Conservation (phyloP, 176 grass and related monocot genomes). For the Dendrocalamus sinicus region DNA sequence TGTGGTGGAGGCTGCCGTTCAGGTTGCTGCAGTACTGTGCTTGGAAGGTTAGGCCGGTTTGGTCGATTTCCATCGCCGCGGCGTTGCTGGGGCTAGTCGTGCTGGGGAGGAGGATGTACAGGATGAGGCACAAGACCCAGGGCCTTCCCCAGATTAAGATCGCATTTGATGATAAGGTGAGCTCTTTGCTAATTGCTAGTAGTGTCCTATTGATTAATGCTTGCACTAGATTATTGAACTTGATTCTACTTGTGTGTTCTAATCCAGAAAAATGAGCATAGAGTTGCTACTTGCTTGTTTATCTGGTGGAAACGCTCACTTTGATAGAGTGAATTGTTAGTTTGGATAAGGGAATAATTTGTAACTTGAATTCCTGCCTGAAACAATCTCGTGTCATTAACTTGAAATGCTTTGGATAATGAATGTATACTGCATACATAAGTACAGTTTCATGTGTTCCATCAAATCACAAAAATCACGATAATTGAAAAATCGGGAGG, state of each 20-base stretch:
- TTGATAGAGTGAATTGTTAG: neutral
- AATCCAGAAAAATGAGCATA: neutral
- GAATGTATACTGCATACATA: neutral
- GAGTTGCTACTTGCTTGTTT: neutral
- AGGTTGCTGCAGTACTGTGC: conserved; percentile 56
- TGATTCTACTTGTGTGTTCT: neutral
- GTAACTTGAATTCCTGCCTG: neutral
- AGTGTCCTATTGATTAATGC: neutral
- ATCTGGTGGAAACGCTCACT: neutral
- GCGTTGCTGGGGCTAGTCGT: conserved; percentile 56
- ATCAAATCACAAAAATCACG: neutral
- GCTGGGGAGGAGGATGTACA: conserved; percentile 68
- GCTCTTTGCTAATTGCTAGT: neutral
- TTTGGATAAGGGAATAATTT: neutral
- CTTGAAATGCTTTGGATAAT: neutral
- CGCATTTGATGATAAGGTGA: conserved; percentile 68
- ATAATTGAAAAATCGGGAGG: conserved; percentile 8
- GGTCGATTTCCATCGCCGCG: conserved; percentile 60
- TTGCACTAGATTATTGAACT: neutral
- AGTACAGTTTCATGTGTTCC: neutral
- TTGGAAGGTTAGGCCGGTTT: conserved; percentile 69
- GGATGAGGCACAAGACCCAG: conserved; percentile 52
- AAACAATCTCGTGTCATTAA: neutral
- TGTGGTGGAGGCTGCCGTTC: conserved; percentile 66
- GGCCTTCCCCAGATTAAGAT: conserved; percentile 62